Percentiles rank a stretch among this genome's conserved stretches.
phyloP scores from a whole-genome alignment of 1,284 basidiomycete genomes.

The Papiliotrema nemorosa region DNA sequence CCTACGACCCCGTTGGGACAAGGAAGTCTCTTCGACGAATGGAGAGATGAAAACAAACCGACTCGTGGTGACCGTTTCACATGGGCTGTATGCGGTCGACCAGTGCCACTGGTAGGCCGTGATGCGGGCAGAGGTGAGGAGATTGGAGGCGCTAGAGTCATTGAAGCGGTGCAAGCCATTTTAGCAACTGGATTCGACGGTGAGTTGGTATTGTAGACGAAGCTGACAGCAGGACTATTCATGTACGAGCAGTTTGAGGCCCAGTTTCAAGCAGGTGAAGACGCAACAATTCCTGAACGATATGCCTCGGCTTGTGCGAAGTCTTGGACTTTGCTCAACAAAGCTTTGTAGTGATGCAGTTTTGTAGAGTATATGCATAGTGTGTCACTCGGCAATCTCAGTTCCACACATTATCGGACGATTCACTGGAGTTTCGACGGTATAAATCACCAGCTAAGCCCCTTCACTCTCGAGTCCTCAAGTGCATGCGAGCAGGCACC shows the following conservation, averaged over 20 bases:
- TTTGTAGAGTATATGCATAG: no score
- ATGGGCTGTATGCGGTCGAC: conserved; percentile 13
- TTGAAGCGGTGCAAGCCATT: neutral
- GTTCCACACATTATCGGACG: no score
- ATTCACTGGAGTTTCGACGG: no score
- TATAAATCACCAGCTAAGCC: no score
- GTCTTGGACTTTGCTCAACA: no score
- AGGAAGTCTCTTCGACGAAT: conserved; percentile 15
- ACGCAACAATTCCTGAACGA: neutral
- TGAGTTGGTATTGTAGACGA: neutral
- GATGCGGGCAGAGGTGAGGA: conserved; percentile 7
- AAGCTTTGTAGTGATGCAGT: no score
- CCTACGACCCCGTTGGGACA: conserved; percentile 7
- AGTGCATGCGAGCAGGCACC: no score
- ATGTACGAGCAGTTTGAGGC: conserved; percentile 3
- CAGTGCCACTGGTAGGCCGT: conserved; percentile 9
- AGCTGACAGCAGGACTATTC: neutral
- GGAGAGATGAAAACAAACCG: neutral
- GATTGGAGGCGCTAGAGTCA: conserved; percentile 7
- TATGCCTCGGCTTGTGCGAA: conserved; percentile 5
- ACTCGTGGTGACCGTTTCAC: conserved; percentile 6
- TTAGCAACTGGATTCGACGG: conserved; percentile 2
- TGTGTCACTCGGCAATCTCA: no score
- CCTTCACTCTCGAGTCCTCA: no score
- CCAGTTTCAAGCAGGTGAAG: neutral